phyloP scores from a whole-genome alignment of 768 basidiomycete species.

The Tylopilus sp. region DNA sequence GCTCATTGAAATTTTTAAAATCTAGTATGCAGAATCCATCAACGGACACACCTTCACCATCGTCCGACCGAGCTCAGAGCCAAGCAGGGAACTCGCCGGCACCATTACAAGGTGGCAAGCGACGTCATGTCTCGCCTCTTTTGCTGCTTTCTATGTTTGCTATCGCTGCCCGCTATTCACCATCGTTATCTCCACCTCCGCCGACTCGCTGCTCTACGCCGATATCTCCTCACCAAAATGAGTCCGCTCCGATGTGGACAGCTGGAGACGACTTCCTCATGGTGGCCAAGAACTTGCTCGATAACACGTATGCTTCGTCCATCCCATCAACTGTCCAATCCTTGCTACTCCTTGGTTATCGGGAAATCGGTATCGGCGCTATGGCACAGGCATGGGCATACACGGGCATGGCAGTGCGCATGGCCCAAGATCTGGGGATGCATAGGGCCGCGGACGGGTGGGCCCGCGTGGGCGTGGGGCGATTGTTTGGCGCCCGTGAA shows the following conservation, averaged over 20 bases:
- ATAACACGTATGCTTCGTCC: constrained; percentile 66
- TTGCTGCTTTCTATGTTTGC: constrained; percentile 83
- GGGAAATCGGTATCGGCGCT: constrained; percentile 84
- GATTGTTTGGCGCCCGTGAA: constrained; percentile 57
- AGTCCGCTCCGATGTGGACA: constrained; percentile 68
- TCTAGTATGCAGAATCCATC: constrained; percentile 25
- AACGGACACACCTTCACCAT: constrained; percentile 32
- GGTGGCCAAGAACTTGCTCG: constrained; percentile 62
- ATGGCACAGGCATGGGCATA: constrained; percentile 90
- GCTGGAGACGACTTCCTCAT: constrained; percentile 74
- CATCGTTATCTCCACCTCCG: constrained; percentile 24
- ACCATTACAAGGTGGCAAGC: constrained; percentile 40
- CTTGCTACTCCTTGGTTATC: constrained; percentile 74
- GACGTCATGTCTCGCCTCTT: constrained; percentile 54
- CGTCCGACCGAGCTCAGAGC: constrained; percentile 16
- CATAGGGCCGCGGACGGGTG: constrained; percentile 80
- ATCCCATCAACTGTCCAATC: constrained; percentile 75
- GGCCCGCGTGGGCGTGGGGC: constrained; percentile 55
- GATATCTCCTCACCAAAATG: constrained; percentile 37
- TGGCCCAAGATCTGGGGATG: constrained; percentile 88
- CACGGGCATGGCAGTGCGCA: constrained; percentile 85
- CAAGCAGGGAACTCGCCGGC: constrained; percentile 26
- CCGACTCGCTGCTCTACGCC: constrained; percentile 29
- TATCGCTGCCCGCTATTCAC: constrained; percentile 70
- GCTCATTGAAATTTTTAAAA: neutral